A percentile compares a stretch with the other conserved stretches of the same genome.
Evolutionary conservation across 1,139 yeast genomes (phyloP).

Genomic region (Barnettozyma hawaiiensis): DNA sequence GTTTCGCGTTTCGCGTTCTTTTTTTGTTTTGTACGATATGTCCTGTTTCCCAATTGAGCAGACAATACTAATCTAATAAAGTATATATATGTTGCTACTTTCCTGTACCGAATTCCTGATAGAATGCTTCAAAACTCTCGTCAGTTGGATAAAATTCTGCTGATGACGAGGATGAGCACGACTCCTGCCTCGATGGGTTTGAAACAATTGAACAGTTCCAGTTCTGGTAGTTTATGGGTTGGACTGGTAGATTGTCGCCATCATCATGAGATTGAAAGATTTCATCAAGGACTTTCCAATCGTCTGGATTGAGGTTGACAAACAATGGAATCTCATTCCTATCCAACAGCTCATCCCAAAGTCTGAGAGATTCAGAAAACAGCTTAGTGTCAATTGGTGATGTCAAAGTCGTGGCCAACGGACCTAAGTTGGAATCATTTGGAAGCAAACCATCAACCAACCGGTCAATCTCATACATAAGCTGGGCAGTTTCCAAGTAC

Average conservation of each 20-base stretch:
- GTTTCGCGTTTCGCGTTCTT: not conserved
- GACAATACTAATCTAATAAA: too few relatives aligned
- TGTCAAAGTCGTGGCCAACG: not conserved
- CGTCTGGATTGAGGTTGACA: not conserved
- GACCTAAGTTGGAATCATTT: not conserved
- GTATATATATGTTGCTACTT: too few relatives aligned
- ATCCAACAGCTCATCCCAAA: not conserved
- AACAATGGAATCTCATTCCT: not conserved
- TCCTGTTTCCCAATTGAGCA: not conserved
- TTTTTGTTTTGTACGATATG: too few relatives aligned
- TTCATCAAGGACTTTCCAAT: not conserved
- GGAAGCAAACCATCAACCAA: not conserved
- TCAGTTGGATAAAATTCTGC: not conserved
- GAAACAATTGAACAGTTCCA: not conserved
- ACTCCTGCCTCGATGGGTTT: too few relatives aligned
- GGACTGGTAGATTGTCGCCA: too few relatives aligned
- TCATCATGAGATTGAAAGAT: not conserved
- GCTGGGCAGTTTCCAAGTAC: not conserved
- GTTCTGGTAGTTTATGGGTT: not conserved
- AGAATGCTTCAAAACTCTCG: not conserved
- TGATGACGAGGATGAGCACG: too few relatives aligned
- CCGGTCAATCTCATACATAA: not conserved
- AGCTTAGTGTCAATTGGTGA: not conserved
- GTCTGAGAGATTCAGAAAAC: not conserved
- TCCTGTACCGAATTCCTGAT: not conserved